Evolutionary conservation across 140 eudicot species (phyloP), one percentile per base, ranked within the genome.

Genomic region (Erigeron philadelphicus): DNA sequence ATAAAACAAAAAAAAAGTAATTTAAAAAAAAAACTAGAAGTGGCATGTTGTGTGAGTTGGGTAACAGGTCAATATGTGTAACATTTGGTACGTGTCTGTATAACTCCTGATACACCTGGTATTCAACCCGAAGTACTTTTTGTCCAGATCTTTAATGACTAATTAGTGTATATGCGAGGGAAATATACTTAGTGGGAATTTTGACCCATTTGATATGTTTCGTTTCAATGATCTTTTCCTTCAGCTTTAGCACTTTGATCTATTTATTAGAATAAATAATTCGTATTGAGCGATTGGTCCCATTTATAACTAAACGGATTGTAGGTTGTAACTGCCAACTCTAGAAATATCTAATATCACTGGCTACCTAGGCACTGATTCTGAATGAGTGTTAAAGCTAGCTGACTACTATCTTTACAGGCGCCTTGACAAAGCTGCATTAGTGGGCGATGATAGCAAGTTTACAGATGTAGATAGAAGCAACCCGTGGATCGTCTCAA

Each of bases 351-450:
- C 55, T 16, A 54, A 54, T 19, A 8, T 6, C 60, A 54, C 60
- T 49, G 13, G 55, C 63, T 58, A 58, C 13, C 64, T 25, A 58
- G 64, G 55, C 55, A 49, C 55, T 13, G 18, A 12, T 52, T 52
- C 44, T 42, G 25, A 53, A 59, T 31, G 12, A 12, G 43, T 42
- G 47, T 35, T 18, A n/a, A 41, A 61, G 16, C 47, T 61, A 38
- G n/a, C 48, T 64, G n/a, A 25, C 45, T 67, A 56, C 13, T 17
- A 16, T 56, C 7, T 44, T 13, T 50, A 54, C 56, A 90, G 93
- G 81, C 78, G 78, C 45, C 90, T 93, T 45, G 96, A 89, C 79
- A 86, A 79, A 81, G 98, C 96, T 3, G 88, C 68, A 46, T 11
- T 58, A 38, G 7, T 50, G 56, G 61, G 9, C 17, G 55, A 53